A percentile compares a stretch with the other conserved stretches of the same genome.
phyloP scores from a whole-genome alignment of 1,284 basidiomycete species.

The Sparassis latifolia region DNA sequence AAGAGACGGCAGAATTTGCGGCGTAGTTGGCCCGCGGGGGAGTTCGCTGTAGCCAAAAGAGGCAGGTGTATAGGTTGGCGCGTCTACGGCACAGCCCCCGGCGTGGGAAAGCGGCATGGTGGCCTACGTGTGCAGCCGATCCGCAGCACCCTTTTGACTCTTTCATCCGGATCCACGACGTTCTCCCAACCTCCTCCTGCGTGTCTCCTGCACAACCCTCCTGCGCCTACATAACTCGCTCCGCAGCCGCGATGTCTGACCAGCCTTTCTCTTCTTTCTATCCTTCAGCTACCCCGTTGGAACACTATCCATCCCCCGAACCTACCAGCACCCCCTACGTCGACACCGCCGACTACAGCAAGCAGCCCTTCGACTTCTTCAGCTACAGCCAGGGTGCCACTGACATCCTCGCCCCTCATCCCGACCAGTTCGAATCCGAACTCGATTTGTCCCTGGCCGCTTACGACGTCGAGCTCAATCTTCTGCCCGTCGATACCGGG shows the following conservation, averaged over 20 bases:
- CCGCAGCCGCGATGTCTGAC: slow-evolving; percentile 14
- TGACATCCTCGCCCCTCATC: slow-evolving; percentile 66
- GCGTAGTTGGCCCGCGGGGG: no score
- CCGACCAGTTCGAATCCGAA: slow-evolving; percentile 76
- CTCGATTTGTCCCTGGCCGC: slow-evolving; percentile 64
- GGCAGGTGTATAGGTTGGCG: slow-evolving; percentile 2
- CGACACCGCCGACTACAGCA: slow-evolving; percentile 47
- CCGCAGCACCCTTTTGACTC: slow-evolving; percentile 17
- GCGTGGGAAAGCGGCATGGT: slow-evolving; percentile 2
- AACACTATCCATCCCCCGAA: slow-evolving; percentile 14
- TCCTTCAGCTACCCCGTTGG: slow-evolving; percentile 17
- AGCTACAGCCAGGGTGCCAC: slow-evolving; percentile 54
- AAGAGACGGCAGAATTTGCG: no score
- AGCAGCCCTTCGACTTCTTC: slow-evolving; percentile 28
- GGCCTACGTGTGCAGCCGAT: slow-evolving; percentile 17
- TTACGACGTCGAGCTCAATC: slow-evolving; percentile 58
- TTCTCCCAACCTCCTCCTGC: no score
- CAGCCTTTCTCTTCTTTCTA: slow-evolving; percentile 20
- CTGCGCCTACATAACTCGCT: no score
- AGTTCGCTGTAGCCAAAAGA: background rate
- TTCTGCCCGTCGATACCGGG: slow-evolving; percentile 50
- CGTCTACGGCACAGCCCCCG: slow-evolving; percentile 2
- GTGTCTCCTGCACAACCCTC: no score
- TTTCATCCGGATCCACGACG: background rate
- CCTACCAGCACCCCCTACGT: slow-evolving; percentile 12